Conservation (phyloP, 495 filamentous ascomycete species). For the Chaetomium fimeti region DNA sequence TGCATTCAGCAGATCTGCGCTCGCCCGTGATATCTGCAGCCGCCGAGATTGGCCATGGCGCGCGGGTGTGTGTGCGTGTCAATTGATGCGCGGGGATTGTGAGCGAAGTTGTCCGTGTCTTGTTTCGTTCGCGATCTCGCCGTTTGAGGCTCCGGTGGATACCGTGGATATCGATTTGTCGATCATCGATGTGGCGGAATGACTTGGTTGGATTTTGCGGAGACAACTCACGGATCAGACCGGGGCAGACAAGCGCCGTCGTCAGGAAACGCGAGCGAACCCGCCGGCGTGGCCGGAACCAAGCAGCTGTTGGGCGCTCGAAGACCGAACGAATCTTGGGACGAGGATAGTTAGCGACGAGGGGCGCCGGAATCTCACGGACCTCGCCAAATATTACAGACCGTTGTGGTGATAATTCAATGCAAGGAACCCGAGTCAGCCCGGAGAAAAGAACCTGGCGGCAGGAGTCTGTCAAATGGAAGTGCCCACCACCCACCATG, state of each 20-base stretch:
- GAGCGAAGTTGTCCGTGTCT: background rate
- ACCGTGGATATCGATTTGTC: conserved; percentile 1
- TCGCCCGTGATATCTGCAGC: background rate
- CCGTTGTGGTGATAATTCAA: background rate
- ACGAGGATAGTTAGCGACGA: background rate
- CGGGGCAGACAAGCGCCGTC: conserved; percentile 14
- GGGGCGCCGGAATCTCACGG: background rate
- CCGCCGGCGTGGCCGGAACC: background rate
- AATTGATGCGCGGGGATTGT: background rate
- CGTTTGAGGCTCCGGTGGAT: conserved; percentile 6
- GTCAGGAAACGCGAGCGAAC: conserved; percentile 5
- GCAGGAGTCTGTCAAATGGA: background rate
- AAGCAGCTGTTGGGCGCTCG: conserved; percentile 8
- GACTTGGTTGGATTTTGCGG: conserved; percentile 4
- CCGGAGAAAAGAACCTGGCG: background rate
- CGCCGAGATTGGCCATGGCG: background rate
- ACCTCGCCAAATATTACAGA: background rate
- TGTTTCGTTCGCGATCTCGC: conserved; percentile 4
- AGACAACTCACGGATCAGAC: background rate
- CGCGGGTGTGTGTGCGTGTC: background rate
- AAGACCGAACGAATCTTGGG: conserved; percentile 7
- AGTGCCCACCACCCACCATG: background rate
- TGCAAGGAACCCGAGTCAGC: background rate
- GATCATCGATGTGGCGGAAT: conserved; percentile 10
- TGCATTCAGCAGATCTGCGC: conserved; percentile 8